Evolutionary conservation across 345 rosid genomes (phyloP), one percentile per base, ranked within the genome.

Genomic region (Aquilaria malaccensis): DNA sequence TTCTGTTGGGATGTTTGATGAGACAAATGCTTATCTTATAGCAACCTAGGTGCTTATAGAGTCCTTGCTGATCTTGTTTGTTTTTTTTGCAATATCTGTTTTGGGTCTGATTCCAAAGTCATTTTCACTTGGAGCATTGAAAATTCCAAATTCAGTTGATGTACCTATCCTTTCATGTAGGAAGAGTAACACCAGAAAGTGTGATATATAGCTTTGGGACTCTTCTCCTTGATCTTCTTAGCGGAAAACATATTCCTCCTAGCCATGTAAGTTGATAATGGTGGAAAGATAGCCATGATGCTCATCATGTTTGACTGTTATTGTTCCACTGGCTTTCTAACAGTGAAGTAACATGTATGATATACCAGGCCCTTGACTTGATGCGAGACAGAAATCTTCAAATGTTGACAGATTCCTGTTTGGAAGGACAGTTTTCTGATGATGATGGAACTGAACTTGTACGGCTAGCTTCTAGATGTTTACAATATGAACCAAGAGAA

Each of bases 191-290:
- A 12, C 63, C 91, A 58, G 98, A 92, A 81, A 89, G 96, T 76
- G 96, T 89, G 22, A 85, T 79, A 57, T 89, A 89, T 72, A 92
- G 98, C 74, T 92, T 89, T 62, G 98, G 96, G 65, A 89, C 86
- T 64, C 87, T 92, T 59, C 77, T 92, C 79, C 74, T 92, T 65
- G 98, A 92, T 72, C 96, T 92, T 74, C 87, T 92, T 48, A 86
- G 95, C 43, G 98, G 98, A 69, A 91, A 88, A 70, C 98, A 91
- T 79, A 91, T 91, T 78, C 93, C 98, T 78, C 96, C 95, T 6
- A 81, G 96, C 77, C 98, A 88, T 69, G 98, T 92, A 76, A 83
- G 87, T 77, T 58, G 48, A 66, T 53, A 13, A 59, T n/a, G 60
- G 60, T 46, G 14, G 4, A 30, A 46, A 57, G 43, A 50, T 52